Evolutionary conservation across 208 protist species (phyloP), one percentile per base, ranked within the genome.

Genomic region (Dictyostelium gargantuum): DNA sequence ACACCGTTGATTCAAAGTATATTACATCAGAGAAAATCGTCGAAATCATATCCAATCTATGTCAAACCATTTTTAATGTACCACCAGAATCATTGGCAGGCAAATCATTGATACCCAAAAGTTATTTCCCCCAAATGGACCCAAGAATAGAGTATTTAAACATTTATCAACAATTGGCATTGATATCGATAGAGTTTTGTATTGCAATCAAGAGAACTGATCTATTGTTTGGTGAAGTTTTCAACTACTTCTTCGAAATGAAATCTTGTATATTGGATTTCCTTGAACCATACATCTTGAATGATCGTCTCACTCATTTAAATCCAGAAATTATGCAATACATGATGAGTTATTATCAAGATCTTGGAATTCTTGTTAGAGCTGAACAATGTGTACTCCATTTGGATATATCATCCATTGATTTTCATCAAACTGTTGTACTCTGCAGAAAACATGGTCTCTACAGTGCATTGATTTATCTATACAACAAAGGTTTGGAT

Each of bases 221-320:
- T 52, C 52, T 95, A 15, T 74, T 95, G 2, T 95, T 94, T 85
- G 82, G 85, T 23, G 84, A 95, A n/a, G 85, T 95, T n/a, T 95
- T 92, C 58, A 85, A 91, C 8, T 93, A 94, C 80, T 95, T 91
- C 77, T 52, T 80, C 2, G 76, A 93, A 11, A 82, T 84, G 48
- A 63, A 66, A 58, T 52, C 70, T 29, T 35, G 72, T 26, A 84
- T 95, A 52, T 48, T 95, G 9, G 77, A 94, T 26, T 76, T 95
- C 44, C 46, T 95, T 1, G 92, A 94, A 66, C 94, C 94, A 2
- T 94, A 81, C 10, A 94, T 95, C 23, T 38, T 95, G 11, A 42
- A 58, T 15, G 73, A 86, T 48, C 54, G 82, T 40, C 52, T 95
- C 1, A 40, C 73, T 15, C 56, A 76, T 73, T 29, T 95, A 4